Conservation (phyloP, 768 basidiomycete species). For the Pulveroboletus sp. region DNA sequence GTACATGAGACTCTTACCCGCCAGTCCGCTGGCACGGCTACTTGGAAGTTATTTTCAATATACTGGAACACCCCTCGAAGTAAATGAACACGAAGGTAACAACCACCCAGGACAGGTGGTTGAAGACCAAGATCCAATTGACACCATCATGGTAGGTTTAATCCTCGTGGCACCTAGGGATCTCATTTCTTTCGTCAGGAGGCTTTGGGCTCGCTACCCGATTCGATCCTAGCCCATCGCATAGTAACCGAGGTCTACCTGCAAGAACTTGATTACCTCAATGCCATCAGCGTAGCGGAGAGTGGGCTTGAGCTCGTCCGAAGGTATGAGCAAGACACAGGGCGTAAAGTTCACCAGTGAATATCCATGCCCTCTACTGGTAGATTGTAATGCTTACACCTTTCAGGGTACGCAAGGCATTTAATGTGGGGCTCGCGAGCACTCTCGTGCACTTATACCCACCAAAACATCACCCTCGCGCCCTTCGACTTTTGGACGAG, state of each 20-base stretch:
- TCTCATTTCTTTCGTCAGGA: constrained; percentile 39
- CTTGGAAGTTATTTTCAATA: constrained; percentile 68
- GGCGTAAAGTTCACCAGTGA: constrained; percentile 48
- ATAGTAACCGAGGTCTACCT: constrained; percentile 63
- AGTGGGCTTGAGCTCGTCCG: constrained; percentile 57
- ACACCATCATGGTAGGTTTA: constrained; percentile 53
- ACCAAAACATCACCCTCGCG: constrained; percentile 84
- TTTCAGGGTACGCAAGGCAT: constrained; percentile 57
- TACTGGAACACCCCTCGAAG: constrained; percentile 43
- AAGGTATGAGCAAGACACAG: constrained; percentile 52
- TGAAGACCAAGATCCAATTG: constrained; percentile 50
- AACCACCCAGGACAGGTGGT: constrained; percentile 6
- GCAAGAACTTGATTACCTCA: constrained; percentile 66
- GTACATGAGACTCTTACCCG: constrained; percentile 64
- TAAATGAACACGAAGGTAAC: constrained; percentile 27
- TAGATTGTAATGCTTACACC: background rate
- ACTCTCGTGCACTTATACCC: constrained; percentile 82
- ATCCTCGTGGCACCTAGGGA: background rate
- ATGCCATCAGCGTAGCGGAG: constrained; percentile 67
- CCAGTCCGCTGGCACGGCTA: constrained; percentile 48
- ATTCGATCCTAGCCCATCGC: constrained; percentile 64
- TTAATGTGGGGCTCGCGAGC: constrained; percentile 68
- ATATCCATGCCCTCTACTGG: constrained; percentile 12
- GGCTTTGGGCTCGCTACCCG: constrained; percentile 43
- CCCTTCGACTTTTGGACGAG: constrained; percentile 66